Conservation (phyloP, 768 basidiomycete species). For the Serendipita sp. region DNA sequence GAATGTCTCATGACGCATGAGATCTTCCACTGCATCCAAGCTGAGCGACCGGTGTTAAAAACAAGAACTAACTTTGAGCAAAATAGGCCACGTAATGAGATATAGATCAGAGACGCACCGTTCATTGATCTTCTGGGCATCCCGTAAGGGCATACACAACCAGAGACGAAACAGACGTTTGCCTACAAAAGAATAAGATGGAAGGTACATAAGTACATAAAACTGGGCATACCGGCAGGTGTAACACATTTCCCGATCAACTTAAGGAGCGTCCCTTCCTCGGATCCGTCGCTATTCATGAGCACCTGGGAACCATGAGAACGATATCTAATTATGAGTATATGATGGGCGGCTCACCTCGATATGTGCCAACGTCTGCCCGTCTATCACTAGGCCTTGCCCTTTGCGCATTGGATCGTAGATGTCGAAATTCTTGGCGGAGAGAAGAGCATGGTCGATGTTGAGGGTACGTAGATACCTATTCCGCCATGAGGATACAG, state of each 20-base stretch:
- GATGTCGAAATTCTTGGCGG: slow-evolving; percentile 93
- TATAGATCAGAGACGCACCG: slow-evolving; percentile 30
- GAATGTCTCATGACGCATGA: slow-evolving; percentile 66
- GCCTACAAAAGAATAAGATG: slow-evolving; percentile 27
- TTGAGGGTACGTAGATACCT: slow-evolving; percentile 86
- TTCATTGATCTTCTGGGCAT: slow-evolving; percentile 72
- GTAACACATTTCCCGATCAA: slow-evolving; percentile 73
- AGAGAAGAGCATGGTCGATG: slow-evolving; percentile 87
- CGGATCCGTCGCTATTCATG: slow-evolving; percentile 83
- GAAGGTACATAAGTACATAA: background rate
- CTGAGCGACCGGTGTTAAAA: slow-evolving; percentile 23
- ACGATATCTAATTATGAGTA: background rate
- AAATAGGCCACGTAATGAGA: slow-evolving; percentile 9
- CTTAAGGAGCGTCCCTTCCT: slow-evolving; percentile 76
- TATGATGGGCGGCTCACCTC: slow-evolving; percentile 38
- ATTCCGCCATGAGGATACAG: background rate
- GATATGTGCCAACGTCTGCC: slow-evolving; percentile 86
- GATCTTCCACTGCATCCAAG: slow-evolving; percentile 85
- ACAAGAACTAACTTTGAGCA: background rate
- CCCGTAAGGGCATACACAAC: slow-evolving; percentile 82
- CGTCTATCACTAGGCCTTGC: slow-evolving; percentile 65
- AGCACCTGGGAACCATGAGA: slow-evolving; percentile 39
- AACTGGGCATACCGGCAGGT: slow-evolving; percentile 55
- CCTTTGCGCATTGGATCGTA: slow-evolving; percentile 91
- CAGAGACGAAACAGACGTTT: slow-evolving; percentile 94